Conservation (phyloP, 2,329 filamentous ascomycete genomes). For the Verticillium isaacii region DNA sequence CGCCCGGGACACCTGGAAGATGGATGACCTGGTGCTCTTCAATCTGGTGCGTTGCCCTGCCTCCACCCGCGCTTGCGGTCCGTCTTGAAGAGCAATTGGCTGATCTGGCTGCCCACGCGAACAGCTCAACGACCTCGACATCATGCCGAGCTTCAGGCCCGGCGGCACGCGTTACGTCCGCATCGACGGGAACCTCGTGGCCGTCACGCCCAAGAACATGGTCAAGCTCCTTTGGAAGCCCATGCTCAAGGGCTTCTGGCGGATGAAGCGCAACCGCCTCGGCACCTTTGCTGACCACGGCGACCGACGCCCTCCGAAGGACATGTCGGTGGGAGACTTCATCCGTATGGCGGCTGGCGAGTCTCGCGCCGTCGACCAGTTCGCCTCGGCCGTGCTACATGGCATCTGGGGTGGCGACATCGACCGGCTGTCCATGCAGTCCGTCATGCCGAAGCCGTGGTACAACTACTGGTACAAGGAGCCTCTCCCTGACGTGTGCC, state of each 20-base stretch:
- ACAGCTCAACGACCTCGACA: slow-evolving; percentile 24
- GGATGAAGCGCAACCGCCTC: slow-evolving; percentile 1
- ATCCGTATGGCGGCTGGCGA: slow-evolving; percentile 48
- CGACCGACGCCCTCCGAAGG: slow-evolving; percentile 31
- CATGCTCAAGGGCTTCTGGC: neutral
- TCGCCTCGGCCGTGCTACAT: slow-evolving; percentile 73
- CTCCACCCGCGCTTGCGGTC: slow-evolving; percentile 13
- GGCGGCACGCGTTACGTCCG: slow-evolving; percentile 66
- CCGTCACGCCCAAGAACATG: slow-evolving; percentile 3
- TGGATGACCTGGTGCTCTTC: slow-evolving; percentile 62
- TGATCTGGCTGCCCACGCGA: neutral
- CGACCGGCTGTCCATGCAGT: slow-evolving; percentile 69
- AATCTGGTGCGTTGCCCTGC: slow-evolving; percentile 56
- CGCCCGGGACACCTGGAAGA: slow-evolving; percentile 31
- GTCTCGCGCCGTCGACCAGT: slow-evolving; percentile 58
- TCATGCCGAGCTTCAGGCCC: slow-evolving; percentile 50
- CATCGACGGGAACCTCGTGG: slow-evolving; percentile 68
- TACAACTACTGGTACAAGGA: slow-evolving; percentile 28
- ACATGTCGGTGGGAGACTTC: slow-evolving; percentile 71
- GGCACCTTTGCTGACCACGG: neutral
- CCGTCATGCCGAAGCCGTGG: slow-evolving; percentile 43
- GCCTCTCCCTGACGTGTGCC: slow-evolving; percentile 4
- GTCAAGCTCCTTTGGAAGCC: slow-evolving; percentile 24
- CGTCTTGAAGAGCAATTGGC: neutral
- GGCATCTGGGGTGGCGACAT: slow-evolving; percentile 93